Percentiles rank a stretch among this genome's conserved stretches.
phyloP scores from a whole-genome alignment of 2,329 filamentous ascomycete genomes.

The Beauveria caledonica region DNA sequence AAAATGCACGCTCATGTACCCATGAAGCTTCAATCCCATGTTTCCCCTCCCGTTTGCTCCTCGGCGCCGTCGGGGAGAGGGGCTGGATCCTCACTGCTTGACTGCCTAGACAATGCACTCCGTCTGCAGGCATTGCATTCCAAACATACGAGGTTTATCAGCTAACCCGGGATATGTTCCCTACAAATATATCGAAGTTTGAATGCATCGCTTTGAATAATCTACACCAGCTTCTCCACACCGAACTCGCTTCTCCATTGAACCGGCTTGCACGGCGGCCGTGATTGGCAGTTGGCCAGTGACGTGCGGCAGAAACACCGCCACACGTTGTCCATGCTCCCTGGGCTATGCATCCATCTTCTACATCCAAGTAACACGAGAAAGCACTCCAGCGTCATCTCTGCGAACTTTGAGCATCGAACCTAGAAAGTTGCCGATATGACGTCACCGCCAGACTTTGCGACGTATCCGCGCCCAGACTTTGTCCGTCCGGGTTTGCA shows the following conservation, averaged over 20 bases:
- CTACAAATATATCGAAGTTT: not conserved
- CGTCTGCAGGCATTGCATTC: not conserved
- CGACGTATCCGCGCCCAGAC: conserved; percentile 54
- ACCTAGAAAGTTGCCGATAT: conserved; percentile 8
- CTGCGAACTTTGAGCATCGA: not conserved
- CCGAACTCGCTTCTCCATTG: not conserved
- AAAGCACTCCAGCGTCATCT: not conserved
- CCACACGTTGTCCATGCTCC: not conserved
- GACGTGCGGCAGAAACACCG: not conserved
- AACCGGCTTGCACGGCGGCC: not conserved
- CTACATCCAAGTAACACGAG: not conserved
- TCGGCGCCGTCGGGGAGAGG: not conserved
- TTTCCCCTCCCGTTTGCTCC: not conserved
- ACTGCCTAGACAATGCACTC: not conserved
- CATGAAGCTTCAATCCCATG: not conserved
- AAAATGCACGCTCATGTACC: not conserved
- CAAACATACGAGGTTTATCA: not conserved
- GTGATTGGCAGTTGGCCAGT: not conserved
- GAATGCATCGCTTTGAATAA: not conserved
- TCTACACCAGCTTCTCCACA: not conserved
- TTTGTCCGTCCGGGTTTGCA: conserved; percentile 47
- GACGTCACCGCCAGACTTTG: conserved; percentile 9
- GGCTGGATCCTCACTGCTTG: not conserved
- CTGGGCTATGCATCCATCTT: not conserved
- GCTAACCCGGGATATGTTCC: not conserved